Conservation (phyloP, 192 early-diverging fungal species). For the Backusella parvicylindrica region DNA sequence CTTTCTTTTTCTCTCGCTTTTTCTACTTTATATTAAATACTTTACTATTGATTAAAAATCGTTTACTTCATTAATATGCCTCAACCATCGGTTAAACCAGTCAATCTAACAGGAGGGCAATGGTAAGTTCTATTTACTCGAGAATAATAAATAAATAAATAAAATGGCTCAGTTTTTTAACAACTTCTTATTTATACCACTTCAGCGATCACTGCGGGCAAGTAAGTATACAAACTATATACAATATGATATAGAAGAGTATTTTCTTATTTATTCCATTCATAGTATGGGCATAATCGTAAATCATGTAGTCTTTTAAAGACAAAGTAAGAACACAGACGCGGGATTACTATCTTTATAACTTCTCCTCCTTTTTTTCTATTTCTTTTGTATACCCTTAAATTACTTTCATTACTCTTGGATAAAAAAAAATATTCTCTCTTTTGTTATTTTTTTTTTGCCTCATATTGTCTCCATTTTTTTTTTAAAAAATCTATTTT, state of each 20-base stretch:
- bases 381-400: not conserved
- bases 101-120: constrained; percentile 10
- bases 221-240: not conserved
- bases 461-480: not conserved
- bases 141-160: not conserved
- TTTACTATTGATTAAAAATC: not conserved
- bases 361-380: not conserved
- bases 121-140: not conserved
- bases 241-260: not conserved
- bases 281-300: constrained; percentile 10
- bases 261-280: not conserved
- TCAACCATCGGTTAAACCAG: not conserved
- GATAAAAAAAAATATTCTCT: not conserved
- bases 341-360: not conserved
- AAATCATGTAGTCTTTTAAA: constrained; percentile 9
- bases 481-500: not conserved
- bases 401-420: not conserved
- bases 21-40: not conserved
- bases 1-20: not conserved
- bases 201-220: constrained; percentile 10
- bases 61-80: not conserved
- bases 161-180: not conserved
- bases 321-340: not conserved
- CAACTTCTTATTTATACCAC: not conserved
- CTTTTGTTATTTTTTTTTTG: not conserved